A percentile compares a stretch with the other conserved stretches of the same genome.
phyloP scores from a whole-genome alignment of 257 asterid species.

The Fraxinus excelsior region DNA sequence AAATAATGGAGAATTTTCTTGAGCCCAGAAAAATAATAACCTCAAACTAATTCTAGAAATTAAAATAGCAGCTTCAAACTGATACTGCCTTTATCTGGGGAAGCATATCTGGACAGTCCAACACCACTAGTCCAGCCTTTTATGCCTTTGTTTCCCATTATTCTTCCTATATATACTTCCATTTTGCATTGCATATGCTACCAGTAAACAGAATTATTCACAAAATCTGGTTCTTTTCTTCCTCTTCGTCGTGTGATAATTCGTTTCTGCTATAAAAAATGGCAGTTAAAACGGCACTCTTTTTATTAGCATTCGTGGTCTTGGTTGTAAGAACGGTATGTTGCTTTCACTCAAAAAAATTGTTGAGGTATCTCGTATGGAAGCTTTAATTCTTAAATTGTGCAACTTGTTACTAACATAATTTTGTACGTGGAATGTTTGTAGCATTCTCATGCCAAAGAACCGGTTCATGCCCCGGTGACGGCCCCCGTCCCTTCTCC shows the following conservation, averaged over 20 bases:
- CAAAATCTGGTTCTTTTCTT: neutral
- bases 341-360: too few species aligned
- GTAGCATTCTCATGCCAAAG: slow-evolving; percentile 17
- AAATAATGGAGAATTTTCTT: neutral
- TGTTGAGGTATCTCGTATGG: too few species aligned
- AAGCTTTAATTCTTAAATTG: too few species aligned
- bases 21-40: neutral
- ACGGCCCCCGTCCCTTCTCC: neutral
- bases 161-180: slow-evolving; percentile 27
- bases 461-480: slow-evolving; percentile 19
- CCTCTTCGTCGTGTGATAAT: neutral
- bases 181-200: neutral
- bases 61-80: too few species aligned
- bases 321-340: slow-evolving; percentile 28
- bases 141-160: slow-evolving; percentile 17
- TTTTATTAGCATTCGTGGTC: slow-evolving; percentile 26
- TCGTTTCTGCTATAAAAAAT: slow-evolving; percentile 16
- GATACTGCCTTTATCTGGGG: too few species aligned
- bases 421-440: neutral
- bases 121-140: slow-evolving; percentile 23
- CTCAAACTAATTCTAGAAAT: too few species aligned
- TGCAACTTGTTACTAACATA: too few species aligned
- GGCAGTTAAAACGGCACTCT: slow-evolving; percentile 29
- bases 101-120: too few species aligned
- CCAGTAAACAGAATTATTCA: neutral